phyloP scores from a whole-genome alignment of 2,329 filamentous ascomycete genomes.

The Fusarium dimerum region DNA sequence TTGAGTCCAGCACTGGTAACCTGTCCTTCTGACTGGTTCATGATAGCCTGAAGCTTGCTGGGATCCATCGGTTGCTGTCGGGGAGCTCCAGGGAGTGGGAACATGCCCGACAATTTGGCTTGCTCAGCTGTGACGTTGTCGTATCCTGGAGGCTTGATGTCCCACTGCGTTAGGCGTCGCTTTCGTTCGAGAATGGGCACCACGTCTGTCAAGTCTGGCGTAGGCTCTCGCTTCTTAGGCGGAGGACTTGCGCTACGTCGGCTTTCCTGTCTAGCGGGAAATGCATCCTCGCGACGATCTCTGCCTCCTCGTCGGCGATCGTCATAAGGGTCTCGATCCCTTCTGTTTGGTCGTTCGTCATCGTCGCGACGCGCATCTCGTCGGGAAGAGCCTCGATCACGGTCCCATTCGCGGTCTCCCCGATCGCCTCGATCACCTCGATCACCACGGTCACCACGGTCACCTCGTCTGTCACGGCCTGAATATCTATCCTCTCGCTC shows the following conservation, averaged over 20 bases:
- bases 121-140: constrained; percentile 98
- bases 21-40: constrained; percentile 80
- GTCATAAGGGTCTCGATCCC: constrained; percentile 56
- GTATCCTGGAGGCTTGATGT: constrained; percentile 97
- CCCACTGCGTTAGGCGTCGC: constrained; percentile 96
- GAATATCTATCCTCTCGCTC: constrained; percentile 92
- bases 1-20: constrained; percentile 78
- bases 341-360: constrained; percentile 56
- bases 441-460: neutral
- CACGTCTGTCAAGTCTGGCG: constrained; percentile 88
- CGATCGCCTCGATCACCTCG: neutral
- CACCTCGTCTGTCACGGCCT: constrained; percentile 60
- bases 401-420: constrained; percentile 64
- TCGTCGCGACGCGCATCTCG: constrained; percentile 67
- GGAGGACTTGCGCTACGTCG: constrained; percentile 79
- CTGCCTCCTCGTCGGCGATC: constrained; percentile 55
- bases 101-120: constrained; percentile 98
- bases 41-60: constrained; percentile 89
- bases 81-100: constrained; percentile 92
- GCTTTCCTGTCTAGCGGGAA: constrained; percentile 46
- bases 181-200: constrained; percentile 82
- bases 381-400: constrained; percentile 63
- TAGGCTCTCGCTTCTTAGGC: constrained; percentile 90
- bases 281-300: constrained; percentile 43
- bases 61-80: constrained; percentile 95